Evolutionary conservation across 768 basidiomycete genomes (phyloP), one percentile per base, ranked within the genome.

Genomic region (Steccherinum ochraceum): DNA sequence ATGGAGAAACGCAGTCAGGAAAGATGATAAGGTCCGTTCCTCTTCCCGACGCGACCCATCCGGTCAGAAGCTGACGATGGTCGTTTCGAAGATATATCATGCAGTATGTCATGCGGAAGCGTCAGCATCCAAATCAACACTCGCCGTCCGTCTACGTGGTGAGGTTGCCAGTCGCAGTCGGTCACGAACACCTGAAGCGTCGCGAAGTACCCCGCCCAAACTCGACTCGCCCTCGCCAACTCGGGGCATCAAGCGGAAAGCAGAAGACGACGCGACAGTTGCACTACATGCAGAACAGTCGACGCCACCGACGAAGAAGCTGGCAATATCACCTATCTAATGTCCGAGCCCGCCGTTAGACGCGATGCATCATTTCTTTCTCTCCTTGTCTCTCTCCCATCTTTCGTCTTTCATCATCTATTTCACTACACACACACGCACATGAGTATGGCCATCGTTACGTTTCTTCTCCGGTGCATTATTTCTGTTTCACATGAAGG

Each of bases 81-180:
- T 49, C 18, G 45, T 23, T 13, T 40, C 45, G 12, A 61, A 93
- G 93, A 85, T 94, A 61, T 95, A 84, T 66, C 93, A 96, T 71
- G 93, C 93, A 44, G 95, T 93, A 16, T 96, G 93, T 68, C 87
- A 90, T 69, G 87, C 89, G 21, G 93, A 95, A 64, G 86, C 86
- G 30, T 65, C 77, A 35, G 72, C 68, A 21, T 85, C 81, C 46
- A 78, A 80, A 47, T 83, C 75, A 57, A 85, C 67, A 59, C 71
- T 89, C 48, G 86, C 83, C 48, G 78, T 80, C 5, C 80, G 84
- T 44, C 66, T 91, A 60, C 83, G 84, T 51, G 78, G 70, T 68
- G 83, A 88, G 61, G 64, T 72, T 43, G 66, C 69, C 60, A 58
- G 60, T 40, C 61, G 79, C 53, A 90, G 88, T 71, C 83, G 89